Evolutionary conservation across 169 alveolate species (phyloP), one percentile per base, ranked within the genome.

Genomic region (Plasmodium gallinaceum): DNA sequence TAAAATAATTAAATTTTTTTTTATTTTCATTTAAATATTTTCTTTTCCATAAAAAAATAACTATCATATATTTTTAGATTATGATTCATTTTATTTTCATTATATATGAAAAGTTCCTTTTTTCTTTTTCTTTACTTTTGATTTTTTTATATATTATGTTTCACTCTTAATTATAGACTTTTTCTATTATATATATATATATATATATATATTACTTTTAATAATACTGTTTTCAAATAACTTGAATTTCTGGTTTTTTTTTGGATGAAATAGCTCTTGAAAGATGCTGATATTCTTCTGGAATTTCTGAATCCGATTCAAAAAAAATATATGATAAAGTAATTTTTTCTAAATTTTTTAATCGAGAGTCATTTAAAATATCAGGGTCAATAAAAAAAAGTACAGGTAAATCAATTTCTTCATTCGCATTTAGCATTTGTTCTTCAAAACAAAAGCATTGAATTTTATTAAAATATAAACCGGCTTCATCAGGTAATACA

Each of bases 361-460:
- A 88, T 37, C 95, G 76, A 42, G 96, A 95, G 71, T 97, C 99
- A 52, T 96, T 94, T 72, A 96, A 92, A 14, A 97, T 95, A 26
- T 95, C 97, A 0, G 98, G 98, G 76, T 96, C 99, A 61, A 98
- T 88, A 92, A 97, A 98, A 94, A 98, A 98, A 39, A 98, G 93
- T 69, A 98, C 96, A 9, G 99, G 99, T 87, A 98, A 75, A 80
- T 98, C 99, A 20, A 97, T 98, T 60, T 97, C 97, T 94, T 98
- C 99, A 20, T 95, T 96, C 1, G 99, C 99, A 72, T 97, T 94
- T 24, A 98, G 93, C 94, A 98, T 88, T 92, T 98, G 98, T 80
- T 98, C 99, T 61, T 97, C 99, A 73, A 98, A 98, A 92, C 99
- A 98, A 93, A 98, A 98, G 80, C 99, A 98, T 87, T 98, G 98